These are phyloP conservation scores for Plectosphaerella sp. DNA, from an alignment of 2,329 filamentous ascomycete genomes.

Conservation along the genomic window DNA sequence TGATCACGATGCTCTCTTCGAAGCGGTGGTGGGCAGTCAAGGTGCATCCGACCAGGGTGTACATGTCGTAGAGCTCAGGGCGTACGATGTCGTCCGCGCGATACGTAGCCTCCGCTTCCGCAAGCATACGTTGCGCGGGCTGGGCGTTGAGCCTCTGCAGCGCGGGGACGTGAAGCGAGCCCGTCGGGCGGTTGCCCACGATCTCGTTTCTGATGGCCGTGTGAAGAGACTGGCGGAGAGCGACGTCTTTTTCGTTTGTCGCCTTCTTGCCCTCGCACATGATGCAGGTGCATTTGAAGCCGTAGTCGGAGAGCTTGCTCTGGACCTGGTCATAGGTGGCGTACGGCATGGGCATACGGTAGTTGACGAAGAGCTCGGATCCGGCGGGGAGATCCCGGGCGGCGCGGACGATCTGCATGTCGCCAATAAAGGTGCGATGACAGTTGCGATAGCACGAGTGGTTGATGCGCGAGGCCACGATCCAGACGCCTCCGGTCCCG, in stretches of 20 bases:
- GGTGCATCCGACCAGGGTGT: no score
- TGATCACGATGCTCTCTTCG: no score
- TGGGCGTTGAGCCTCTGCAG: no score
- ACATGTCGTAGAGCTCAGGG: no score
- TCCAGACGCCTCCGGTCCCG: slow-evolving; percentile 40
- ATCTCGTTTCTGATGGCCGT: no score
- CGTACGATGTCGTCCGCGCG: no score
- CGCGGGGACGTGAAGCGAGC: neutral
- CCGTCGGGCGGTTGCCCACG: neutral
- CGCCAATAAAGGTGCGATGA: slow-evolving; percentile 45
- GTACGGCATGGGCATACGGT: slow-evolving; percentile 19
- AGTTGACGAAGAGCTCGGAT: slow-evolving; percentile 41
- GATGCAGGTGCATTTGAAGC: slow-evolving; percentile 37
- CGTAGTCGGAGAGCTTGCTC: slow-evolving; percentile 28
- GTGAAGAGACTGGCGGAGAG: no score
- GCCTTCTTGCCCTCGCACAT: no score
- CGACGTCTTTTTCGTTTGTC: no score
- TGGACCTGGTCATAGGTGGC: slow-evolving; percentile 23
- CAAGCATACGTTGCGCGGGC: no score
- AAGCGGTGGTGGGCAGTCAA: no score
- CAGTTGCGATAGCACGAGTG: slow-evolving; percentile 46
- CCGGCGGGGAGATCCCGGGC: slow-evolving; percentile 31
- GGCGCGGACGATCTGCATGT: slow-evolving; percentile 48
- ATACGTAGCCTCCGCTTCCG: no score
- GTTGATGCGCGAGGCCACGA: slow-evolving; percentile 43